Conservation (phyloP, 2,329 filamentous ascomycete species). For the Colletotrichum salicis region DNA sequence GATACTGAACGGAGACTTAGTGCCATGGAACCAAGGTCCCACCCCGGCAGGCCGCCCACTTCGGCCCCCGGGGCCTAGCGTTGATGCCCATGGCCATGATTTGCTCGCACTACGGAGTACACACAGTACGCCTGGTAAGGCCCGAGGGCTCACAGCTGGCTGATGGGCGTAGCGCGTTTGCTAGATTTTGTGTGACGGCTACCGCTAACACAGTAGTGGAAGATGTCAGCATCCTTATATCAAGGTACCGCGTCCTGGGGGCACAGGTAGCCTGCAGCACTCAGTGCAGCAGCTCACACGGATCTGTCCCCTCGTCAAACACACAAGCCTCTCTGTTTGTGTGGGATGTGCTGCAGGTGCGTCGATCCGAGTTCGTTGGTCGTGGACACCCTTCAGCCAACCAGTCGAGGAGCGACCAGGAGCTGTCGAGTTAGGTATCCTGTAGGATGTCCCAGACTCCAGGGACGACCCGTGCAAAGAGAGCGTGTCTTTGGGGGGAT, state of each 20-base stretch:
- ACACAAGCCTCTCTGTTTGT: slow-evolving; percentile 15
- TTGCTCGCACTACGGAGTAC: not conserved
- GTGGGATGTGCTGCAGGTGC: slow-evolving; percentile 26
- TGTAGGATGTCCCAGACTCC: not conserved
- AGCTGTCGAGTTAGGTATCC: not conserved
- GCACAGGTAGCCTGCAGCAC: not conserved
- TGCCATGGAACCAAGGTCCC: not conserved
- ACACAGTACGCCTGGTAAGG: not conserved
- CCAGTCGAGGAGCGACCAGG: slow-evolving; percentile 1
- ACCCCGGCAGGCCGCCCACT: not conserved
- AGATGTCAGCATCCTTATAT: not conserved
- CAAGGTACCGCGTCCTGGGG: not conserved
- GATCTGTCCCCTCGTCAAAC: slow-evolving; percentile 22
- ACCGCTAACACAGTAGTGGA: not conserved
- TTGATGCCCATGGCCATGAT: not conserved
- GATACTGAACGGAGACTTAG: not conserved
- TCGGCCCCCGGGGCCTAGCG: not conserved
- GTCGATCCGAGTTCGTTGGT: slow-evolving; percentile 17
- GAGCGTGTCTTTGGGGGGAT: not conserved
- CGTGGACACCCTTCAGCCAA: slow-evolving; percentile 4
- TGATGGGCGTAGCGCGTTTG: not conserved
- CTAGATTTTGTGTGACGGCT: not conserved
- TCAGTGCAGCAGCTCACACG: not conserved
- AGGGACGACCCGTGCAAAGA: slow-evolving; percentile 20
- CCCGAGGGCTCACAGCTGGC: not conserved